Base-by-base conservation (phyloP, 495 filamentous ascomycete species). In the Tuber aestivum region DNA sequence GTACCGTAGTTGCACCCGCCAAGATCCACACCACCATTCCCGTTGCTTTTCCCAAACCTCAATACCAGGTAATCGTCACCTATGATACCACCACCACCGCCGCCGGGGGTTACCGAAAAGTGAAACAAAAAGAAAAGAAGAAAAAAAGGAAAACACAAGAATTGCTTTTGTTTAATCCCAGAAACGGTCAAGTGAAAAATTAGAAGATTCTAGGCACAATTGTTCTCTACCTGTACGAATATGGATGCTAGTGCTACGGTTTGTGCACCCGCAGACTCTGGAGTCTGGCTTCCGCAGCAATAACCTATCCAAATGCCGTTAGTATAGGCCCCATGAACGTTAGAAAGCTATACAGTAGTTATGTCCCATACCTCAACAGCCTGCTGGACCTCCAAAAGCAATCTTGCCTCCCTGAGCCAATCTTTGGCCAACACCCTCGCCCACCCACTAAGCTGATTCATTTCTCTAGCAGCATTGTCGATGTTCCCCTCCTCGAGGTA, bases 381-480 rank as follows among this genome's bases (percentile, higher is more conserved):
- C 85, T 98, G 95, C 85, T 92, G 90, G 61, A 98, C 96, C 85
- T 99, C 95, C 85, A 98, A 86, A 78, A 96, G 91, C 85, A 91
- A 90, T 80, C 95, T 88, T 38, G 92, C 90, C 87, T 99, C 95
- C 61, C 86, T 89, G 79, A 99, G 81, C 95, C 95, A 99, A 83
- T 99, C 95, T 81, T 91, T 89, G 83, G 92, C 94, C 83, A 99
- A 85, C 70, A 92, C 95, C 86, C 94, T 97, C 37, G 94, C 94
- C 95, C 96, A 98, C 37, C 95, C 95, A 74, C 89, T 87, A 71
- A 99, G 86, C 32, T 88, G 88, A 83, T 97, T 98, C 92, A 98
- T 94, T 87, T 99, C 95, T 77, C 96, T 88, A 12, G 95, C 94
- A 56, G 95, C 95, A 70, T 87, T 91, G 82, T 99, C 96, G 44